Evolutionary conservation across 495 filamentous ascomycete genomes (phyloP).

Genomic region (Talaromyces trachyspermus): DNA sequence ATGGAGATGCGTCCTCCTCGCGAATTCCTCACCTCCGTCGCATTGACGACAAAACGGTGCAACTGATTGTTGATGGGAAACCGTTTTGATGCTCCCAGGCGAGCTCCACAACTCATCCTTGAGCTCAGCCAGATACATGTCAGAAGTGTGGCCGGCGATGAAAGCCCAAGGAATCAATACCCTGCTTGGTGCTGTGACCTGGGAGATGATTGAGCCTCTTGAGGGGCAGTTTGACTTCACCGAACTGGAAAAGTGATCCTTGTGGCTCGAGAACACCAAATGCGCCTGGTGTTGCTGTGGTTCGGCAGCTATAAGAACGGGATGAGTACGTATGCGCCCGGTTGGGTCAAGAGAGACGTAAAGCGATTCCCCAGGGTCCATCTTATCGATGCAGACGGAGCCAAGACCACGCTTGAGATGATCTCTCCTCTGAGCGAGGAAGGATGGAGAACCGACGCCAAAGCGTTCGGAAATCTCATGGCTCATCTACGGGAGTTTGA

Average conservation of each 20-base stretch:
- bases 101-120: not conserved
- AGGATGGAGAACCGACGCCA: not conserved
- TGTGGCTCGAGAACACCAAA: not conserved
- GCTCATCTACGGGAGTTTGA: not conserved
- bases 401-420: not conserved
- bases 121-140: not conserved
- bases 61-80: not conserved
- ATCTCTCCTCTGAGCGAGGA: not conserved
- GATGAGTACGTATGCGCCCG: not conserved
- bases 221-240: not conserved
- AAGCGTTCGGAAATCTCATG: not conserved
- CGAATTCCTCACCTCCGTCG: too few relatives aligned
- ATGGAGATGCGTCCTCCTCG: too few relatives aligned
- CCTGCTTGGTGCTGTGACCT: not conserved
- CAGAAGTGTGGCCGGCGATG: not conserved
- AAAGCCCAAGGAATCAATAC: not conserved
- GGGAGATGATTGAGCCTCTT: not conserved
- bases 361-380: not conserved
- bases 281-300: not conserved
- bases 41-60: too few relatives aligned
- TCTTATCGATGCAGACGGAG: not conserved
- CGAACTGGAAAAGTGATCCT: not conserved
- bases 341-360: not conserved
- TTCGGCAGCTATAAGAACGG: not conserved
- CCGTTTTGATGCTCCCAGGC: not conserved